Percentiles rank a stretch among this genome's conserved stretches.
These are phyloP conservation scores for Termitomyces sp. DNA, from an alignment of 768 basidiomycete species.

Conservation along the genomic window DNA sequence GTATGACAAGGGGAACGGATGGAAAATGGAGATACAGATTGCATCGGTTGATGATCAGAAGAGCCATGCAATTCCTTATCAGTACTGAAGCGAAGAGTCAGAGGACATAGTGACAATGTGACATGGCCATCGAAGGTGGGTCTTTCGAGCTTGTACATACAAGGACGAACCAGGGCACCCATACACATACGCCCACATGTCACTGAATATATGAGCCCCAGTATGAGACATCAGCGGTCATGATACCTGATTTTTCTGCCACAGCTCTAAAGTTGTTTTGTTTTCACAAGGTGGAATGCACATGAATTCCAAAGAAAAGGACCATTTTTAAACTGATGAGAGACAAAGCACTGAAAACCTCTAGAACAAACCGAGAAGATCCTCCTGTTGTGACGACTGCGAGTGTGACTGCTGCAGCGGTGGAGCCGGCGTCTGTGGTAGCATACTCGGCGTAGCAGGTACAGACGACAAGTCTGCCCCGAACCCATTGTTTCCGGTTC, in stretches of 20 bases:
- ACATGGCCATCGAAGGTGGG: neutral
- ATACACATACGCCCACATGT: no score
- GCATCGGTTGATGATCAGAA: neutral
- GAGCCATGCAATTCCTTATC: neutral
- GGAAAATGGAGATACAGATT: neutral
- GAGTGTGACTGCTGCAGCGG: conserved; percentile 20
- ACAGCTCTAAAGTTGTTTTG: neutral
- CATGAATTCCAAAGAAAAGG: neutral
- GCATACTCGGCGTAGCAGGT: conserved; percentile 20
- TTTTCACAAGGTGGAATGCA: neutral
- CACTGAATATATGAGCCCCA: no score
- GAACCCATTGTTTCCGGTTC: conserved; percentile 17
- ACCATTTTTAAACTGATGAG: neutral
- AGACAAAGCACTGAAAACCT: neutral
- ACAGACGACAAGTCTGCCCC: conserved; percentile 23
- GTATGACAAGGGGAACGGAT: neutral
- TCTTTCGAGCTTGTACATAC: neutral
- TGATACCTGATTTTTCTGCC: neutral
- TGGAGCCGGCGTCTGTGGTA: conserved; percentile 14
- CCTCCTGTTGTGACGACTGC: conserved; percentile 37
- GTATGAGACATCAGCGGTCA: no score
- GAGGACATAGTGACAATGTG: neutral
- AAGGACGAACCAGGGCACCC: neutral
- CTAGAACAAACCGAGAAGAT: conserved; percentile 50
- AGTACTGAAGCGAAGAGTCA: neutral